These are phyloP conservation scores for Ammopiptanthus mongolicus DNA, from an alignment of 306 rosid species.

Conservation along the genomic window DNA sequence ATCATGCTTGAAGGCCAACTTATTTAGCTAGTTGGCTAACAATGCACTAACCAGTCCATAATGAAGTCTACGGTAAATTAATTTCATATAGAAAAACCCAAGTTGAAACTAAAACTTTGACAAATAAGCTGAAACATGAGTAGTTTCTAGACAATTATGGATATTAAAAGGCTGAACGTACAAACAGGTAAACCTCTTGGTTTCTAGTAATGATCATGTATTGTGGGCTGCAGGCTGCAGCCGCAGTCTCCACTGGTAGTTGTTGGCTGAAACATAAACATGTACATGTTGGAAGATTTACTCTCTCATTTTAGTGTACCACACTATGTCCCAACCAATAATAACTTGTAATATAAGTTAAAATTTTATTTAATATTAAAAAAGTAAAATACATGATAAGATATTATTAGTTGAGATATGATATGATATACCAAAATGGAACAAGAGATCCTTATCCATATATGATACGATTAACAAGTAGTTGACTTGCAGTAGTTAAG, in stretches of 20 bases:
- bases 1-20: constrained; percentile 20
- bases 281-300: too few species aligned
- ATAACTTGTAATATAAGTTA: too few species aligned
- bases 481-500: too few species aligned
- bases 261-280: not conserved
- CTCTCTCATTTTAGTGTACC: too few species aligned
- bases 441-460: too few species aligned
- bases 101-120: not conserved
- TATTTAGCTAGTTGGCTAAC: not conserved
- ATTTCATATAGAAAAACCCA: not conserved
- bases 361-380: too few species aligned
- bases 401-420: too few species aligned
- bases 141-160: not conserved
- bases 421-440: too few species aligned
- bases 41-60: not conserved
- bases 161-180: not conserved
- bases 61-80: not conserved
- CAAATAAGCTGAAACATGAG: not conserved
- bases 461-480: too few species aligned
- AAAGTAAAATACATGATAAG: too few species aligned
- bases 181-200: not conserved
- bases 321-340: too few species aligned
- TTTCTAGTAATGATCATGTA: not conserved
- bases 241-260: not conserved
- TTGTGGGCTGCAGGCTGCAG: not conserved